Percentiles rank a stretch among this genome's conserved stretches.
Evolutionary conservation across 169 alveolate species (phyloP).

Genomic region (Sarcocystis neurona): DNA sequence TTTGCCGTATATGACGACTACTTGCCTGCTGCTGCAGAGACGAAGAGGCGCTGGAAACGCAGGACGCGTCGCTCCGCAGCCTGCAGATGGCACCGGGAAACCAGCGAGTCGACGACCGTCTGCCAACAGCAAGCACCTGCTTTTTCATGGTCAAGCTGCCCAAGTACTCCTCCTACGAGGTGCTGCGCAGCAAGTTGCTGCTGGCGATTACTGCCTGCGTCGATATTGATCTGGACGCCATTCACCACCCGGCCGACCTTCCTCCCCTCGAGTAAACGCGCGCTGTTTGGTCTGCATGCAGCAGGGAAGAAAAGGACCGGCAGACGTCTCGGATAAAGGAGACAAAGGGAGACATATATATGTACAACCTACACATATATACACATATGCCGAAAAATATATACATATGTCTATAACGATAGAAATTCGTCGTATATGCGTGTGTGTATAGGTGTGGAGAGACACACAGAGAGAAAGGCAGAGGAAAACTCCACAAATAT

Average conservation of each 20-base stretch:
- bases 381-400: too few relatives aligned
- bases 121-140: slow-evolving; percentile 90
- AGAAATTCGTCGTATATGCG: too few relatives aligned
- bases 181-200: slow-evolving; percentile 78
- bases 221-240: slow-evolving; percentile 87
- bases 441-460: too few relatives aligned
- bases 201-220: slow-evolving; percentile 86
- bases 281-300: too few relatives aligned
- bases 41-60: slow-evolving; percentile 62
- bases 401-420: too few relatives aligned
- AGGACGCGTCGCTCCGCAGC: slow-evolving; percentile 51
- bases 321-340: too few relatives aligned
- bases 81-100: slow-evolving; percentile 21
- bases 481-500: too few relatives aligned
- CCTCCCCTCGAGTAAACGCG: too few relatives aligned
- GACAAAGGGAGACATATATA: too few relatives aligned
- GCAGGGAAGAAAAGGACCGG: too few relatives aligned
- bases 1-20: neutral
- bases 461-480: too few relatives aligned
- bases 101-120: slow-evolving; percentile 76
- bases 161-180: slow-evolving; percentile 81
- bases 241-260: slow-evolving; percentile 46
- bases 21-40: slow-evolving; percentile 35
- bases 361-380: too few relatives aligned
- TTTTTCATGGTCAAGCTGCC: slow-evolving; percentile 87